Evolutionary conservation across 805 yeast genomes (phyloP).

Genomic region (Saturnispora hagleri): DNA sequence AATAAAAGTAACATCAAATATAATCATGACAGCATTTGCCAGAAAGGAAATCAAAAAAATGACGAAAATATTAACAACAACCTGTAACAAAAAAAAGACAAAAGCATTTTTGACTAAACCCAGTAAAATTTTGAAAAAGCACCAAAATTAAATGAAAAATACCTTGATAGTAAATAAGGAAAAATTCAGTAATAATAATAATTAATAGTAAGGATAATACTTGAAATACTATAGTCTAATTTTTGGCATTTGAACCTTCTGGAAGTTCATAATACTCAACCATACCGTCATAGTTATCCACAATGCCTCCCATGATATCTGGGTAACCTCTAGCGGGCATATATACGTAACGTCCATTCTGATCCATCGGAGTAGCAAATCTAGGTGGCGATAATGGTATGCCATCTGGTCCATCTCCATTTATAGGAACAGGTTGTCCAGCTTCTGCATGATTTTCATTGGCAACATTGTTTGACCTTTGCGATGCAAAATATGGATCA

Average conservation of each 20-base stretch:
- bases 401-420: background rate
- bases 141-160: background rate
- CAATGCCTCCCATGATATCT: slow-evolving; percentile 10
- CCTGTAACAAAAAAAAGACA: background rate
- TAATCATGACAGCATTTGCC: background rate
- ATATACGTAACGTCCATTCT: slow-evolving; percentile 24
- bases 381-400: slow-evolving; percentile 14
- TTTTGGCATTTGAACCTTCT: background rate
- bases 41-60: background rate
- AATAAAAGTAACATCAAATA: background rate
- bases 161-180: background rate
- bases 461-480: background rate
- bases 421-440: background rate
- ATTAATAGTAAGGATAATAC: background rate
- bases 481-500: slow-evolving; percentile 24
- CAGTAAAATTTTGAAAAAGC: background rate
- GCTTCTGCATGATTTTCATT: background rate
- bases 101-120: background rate
- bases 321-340: slow-evolving; percentile 18
- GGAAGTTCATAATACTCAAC: background rate
- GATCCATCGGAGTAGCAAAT: slow-evolving; percentile 18
- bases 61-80: background rate
- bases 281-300: background rate
- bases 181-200: background rate
- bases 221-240: background rate